Base-by-base conservation (phyloP, 1,284 basidiomycete species). In the Puccinia coronata region DNA sequence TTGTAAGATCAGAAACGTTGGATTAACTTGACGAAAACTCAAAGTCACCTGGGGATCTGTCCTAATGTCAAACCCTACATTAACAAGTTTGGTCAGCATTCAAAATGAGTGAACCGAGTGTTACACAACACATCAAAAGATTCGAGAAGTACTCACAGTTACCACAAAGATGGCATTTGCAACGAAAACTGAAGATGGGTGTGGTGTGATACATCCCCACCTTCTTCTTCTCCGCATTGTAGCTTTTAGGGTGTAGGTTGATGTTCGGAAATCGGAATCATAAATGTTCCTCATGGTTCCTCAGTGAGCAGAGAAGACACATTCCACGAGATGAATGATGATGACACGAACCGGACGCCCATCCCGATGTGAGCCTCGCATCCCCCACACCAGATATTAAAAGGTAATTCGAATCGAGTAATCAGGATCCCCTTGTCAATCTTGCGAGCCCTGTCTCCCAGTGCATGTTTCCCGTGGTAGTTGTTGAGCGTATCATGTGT, bases 211-310 rank as follows among this genome's bases (percentile, higher is more conserved):
- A 99, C 83, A 90, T 91, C n/a, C 96, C 97, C 25, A 97, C 90
- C 87, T 96, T 97, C 87, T 92, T 92, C 89, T 99, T 99, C 86
- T 98, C 95, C 0, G 97, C 97, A 84, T 99, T 99, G 89, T 97
- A 99, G 1, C 97, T 92, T 71, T 71, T 57, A 51, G 39, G 5
- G n/a, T 18, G n/a, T 5, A 20, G 63, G 2, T 65, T 49, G 25
- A 28, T 28, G 3, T 55, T 51, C 31, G 47, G 28, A 18, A 36
- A 34, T 34, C 25, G 31, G 34, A 43, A 55, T 72, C 16, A 55
- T n/a, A 36, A 55, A 55, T 14, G 70, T 31, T 72, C 28, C 70
- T 72, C 70, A 55, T 36, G 1, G 51, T 20, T 53, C 34, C 70
- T 36, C 51, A 72, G 70, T 72, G 70, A 72, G 70, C 51, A 55